These are phyloP conservation scores for Pachyrhizus erosus DNA, from an alignment of 306 rosid species.

Conservation along the genomic window DNA sequence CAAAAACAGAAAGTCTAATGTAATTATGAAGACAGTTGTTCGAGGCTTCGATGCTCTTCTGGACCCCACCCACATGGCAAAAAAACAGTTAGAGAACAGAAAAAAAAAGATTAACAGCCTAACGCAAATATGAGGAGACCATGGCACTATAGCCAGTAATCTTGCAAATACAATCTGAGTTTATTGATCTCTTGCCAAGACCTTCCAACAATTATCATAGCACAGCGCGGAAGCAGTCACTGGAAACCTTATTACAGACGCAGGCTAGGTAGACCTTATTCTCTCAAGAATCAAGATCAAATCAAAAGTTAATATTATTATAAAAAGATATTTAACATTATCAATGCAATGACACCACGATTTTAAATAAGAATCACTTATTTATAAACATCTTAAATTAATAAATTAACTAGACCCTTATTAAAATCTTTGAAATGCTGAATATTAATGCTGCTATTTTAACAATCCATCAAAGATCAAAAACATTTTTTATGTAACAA, in stretches of 20 bases:
- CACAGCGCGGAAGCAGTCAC: not conserved
- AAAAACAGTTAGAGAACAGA: not conserved
- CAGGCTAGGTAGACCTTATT: too few species aligned
- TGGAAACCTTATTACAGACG: not conserved
- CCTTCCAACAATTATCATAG: not conserved
- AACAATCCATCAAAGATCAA: not conserved
- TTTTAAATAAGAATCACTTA: not conserved
- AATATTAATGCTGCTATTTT: not conserved
- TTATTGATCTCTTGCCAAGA: not conserved
- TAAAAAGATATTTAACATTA: not conserved
- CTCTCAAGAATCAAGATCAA: too few species aligned
- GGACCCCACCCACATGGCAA: not conserved
- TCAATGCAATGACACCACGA: not conserved
- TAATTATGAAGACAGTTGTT: not conserved
- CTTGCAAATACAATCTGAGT: not conserved
- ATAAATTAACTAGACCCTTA: not conserved
- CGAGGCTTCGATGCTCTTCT: not conserved
- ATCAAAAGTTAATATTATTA: not conserved
- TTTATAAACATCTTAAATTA: not conserved
- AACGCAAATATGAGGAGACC: not conserved
- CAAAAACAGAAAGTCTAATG: not conserved
- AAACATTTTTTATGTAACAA: not conserved
- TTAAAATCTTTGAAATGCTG: not conserved
- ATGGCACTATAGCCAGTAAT: not conserved
- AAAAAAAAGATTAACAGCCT: not conserved